A percentile compares a stretch with the other conserved stretches of the same genome.
phyloP scores from a whole-genome alignment of 805 yeast species.

The Metschnikowia cerradonensis region DNA sequence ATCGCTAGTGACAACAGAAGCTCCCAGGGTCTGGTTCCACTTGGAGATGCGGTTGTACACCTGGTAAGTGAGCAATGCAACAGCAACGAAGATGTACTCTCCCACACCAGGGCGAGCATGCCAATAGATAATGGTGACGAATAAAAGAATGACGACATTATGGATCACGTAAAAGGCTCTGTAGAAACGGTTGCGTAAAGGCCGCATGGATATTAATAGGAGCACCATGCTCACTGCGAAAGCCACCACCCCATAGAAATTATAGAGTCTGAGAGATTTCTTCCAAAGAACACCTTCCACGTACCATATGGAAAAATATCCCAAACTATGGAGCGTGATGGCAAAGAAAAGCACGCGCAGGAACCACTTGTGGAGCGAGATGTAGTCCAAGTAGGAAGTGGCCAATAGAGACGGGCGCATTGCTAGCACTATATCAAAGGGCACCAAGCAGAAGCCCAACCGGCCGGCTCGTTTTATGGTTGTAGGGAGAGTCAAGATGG shows the following conservation, averaged over 20 bases:
- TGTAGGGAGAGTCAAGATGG: slow-evolving; percentile 27
- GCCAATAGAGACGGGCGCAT: slow-evolving; percentile 53
- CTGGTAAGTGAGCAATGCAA: slow-evolving; percentile 32
- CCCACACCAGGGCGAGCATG: slow-evolving; percentile 74
- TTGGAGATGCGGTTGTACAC: slow-evolving; percentile 27
- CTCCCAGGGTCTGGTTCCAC: background rate
- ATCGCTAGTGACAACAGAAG: slow-evolving; percentile 17
- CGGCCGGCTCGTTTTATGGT: slow-evolving; percentile 58
- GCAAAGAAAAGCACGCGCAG: slow-evolving; percentile 52
- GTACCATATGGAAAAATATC: slow-evolving; percentile 50
- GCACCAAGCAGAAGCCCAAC: slow-evolving; percentile 52
- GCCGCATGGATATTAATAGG: slow-evolving; percentile 43
- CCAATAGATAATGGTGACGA: slow-evolving; percentile 40
- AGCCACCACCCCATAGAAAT: slow-evolving; percentile 51
- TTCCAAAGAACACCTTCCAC: slow-evolving; percentile 26
- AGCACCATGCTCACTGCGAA: slow-evolving; percentile 34
- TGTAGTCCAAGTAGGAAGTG: slow-evolving; percentile 47
- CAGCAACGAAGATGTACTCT: slow-evolving; percentile 9
- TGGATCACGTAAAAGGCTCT: slow-evolving; percentile 54
- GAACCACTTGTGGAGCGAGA: slow-evolving; percentile 67
- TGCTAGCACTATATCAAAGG: slow-evolving; percentile 53
- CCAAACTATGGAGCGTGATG: slow-evolving; percentile 49
- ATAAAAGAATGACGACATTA: slow-evolving; percentile 45
- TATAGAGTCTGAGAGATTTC: slow-evolving; percentile 33
- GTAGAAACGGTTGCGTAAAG: slow-evolving; percentile 49